Conservation (phyloP, 495 filamentous ascomycete species). For the Daldinia childiae region DNA sequence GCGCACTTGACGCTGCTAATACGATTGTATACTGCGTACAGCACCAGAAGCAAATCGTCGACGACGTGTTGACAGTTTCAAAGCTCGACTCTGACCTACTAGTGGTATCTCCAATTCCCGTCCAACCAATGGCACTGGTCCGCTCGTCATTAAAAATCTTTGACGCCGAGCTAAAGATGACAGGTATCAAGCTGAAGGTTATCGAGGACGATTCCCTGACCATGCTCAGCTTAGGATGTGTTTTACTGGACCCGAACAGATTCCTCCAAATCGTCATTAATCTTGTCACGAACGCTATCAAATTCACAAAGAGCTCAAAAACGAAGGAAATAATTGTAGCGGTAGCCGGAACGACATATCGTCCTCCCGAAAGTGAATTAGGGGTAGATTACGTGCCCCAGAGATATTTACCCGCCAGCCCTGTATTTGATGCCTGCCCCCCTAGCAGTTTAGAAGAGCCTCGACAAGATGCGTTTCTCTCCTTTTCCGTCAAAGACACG, state of each 20-base stretch:
- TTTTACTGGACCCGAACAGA: constrained; percentile 73
- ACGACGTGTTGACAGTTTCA: constrained; percentile 80
- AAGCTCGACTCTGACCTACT: constrained; percentile 80
- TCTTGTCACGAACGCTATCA: constrained; percentile 76
- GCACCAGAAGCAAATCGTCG: constrained; percentile 83
- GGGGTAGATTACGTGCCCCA: constrained; percentile 51
- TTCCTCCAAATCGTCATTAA: constrained; percentile 80
- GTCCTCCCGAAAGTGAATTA: constrained; percentile 56
- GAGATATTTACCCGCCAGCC: constrained; percentile 19
- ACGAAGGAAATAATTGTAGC: constrained; percentile 64
- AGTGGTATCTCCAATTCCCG: constrained; percentile 71
- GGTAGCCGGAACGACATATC: constrained; percentile 61
- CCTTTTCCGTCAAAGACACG: constrained; percentile 77
- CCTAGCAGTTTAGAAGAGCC: constrained; percentile 49
- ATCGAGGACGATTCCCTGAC: constrained; percentile 65
- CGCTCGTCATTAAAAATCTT: constrained; percentile 75
- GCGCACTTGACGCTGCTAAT: constrained; percentile 72
- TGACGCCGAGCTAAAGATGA: constrained; percentile 71
- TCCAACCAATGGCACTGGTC: constrained; percentile 70
- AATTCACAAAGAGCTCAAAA: constrained; percentile 70
- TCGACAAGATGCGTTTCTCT: constrained; percentile 62
- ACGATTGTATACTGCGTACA: constrained; percentile 79
- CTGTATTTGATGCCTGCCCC: neutral
- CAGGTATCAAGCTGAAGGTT: constrained; percentile 72
- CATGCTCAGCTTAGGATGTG: constrained; percentile 67